phyloP scores from a whole-genome alignment of 208 protist species.

The Naegleria fowleri region DNA sequence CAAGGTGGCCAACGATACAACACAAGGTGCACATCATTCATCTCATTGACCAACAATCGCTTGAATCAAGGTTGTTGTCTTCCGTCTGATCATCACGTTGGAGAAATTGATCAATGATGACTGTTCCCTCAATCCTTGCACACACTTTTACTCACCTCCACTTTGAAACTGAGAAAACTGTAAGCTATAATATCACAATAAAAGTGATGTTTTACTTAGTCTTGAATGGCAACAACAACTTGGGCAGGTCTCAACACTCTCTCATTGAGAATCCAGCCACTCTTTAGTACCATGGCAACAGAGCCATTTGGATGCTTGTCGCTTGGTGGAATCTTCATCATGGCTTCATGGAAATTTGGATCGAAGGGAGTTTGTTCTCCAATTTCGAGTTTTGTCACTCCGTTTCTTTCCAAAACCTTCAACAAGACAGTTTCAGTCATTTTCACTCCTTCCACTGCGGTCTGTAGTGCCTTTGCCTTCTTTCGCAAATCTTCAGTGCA shows the following conservation, averaged over 20 bases:
- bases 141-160: no score
- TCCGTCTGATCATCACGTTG: no score
- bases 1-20: no score
- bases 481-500: conserved; percentile 58
- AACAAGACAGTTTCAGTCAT: conserved; percentile 69
- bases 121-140: no score
- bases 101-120: no score
- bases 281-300: conserved; percentile 73
- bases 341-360: conserved; percentile 75
- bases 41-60: no score
- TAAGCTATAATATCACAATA: no score
- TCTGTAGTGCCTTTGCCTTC: conserved; percentile 58
- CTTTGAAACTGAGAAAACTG: no score
- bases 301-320: conserved; percentile 54
- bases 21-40: no score
- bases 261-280: conserved; percentile 71
- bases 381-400: conserved; percentile 72
- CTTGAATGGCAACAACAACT: conserved; percentile 64
- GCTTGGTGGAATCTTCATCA: conserved; percentile 63
- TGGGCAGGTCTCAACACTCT: conserved; percentile 76
- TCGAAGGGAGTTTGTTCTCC: conserved; percentile 66
- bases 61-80: no score
- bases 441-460: conserved; percentile 56
- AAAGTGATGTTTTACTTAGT: conserved; percentile 6
- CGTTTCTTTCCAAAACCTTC: conserved; percentile 71